A percentile compares a stretch with the other conserved stretches of the same genome.
These are phyloP conservation scores for Alternaria arborescens DNA, from an alignment of 2,329 filamentous ascomycete genomes.

Conservation along the genomic window DNA sequence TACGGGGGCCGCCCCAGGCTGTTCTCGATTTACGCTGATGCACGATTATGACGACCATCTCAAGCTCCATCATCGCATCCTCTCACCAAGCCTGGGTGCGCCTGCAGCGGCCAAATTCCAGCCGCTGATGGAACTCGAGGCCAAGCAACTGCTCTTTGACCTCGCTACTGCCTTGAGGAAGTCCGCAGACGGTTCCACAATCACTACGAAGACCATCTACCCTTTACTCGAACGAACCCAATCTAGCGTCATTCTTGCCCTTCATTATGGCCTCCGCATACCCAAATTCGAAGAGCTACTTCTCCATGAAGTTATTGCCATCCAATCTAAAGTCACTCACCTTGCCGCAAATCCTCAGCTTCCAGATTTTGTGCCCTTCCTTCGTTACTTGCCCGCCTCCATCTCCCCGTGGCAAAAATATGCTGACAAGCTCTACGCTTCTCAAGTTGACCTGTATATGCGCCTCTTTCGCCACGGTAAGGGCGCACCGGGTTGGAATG, in stretches of 20 bases:
- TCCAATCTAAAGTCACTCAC: constrained; percentile 15
- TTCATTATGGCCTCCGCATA: constrained; percentile 21
- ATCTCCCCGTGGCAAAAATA: constrained; percentile 18
- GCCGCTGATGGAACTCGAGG: constrained; percentile 18
- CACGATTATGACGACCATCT: constrained; percentile 22
- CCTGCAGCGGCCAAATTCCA: constrained; percentile 15
- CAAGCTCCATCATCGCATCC: constrained; percentile 18
- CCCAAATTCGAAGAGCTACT: constrained; percentile 11
- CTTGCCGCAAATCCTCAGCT: constrained; percentile 20
- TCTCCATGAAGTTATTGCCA: constrained; percentile 15
- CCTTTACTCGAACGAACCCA: constrained; percentile 19
- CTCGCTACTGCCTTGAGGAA: constrained; percentile 5
- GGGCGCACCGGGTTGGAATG: constrained; percentile 16
- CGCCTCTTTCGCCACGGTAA: constrained; percentile 14
- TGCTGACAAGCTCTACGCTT: constrained; percentile 17
- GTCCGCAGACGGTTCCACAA: constrained; percentile 6
- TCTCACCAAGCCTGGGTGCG: constrained; percentile 19
- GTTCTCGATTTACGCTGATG: constrained; percentile 20
- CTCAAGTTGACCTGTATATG: constrained; percentile 17
- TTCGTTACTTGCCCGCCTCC: constrained; percentile 9
- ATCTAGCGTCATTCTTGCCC: constrained; percentile 19
- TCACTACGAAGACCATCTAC: constrained; percentile 15
- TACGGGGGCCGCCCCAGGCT: constrained; percentile 15
- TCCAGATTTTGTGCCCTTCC: constrained; percentile 16
- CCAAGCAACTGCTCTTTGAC: constrained; percentile 19